Conservation (phyloP, 148 eudicot genomes). For the Polygonum aviculare region DNA sequence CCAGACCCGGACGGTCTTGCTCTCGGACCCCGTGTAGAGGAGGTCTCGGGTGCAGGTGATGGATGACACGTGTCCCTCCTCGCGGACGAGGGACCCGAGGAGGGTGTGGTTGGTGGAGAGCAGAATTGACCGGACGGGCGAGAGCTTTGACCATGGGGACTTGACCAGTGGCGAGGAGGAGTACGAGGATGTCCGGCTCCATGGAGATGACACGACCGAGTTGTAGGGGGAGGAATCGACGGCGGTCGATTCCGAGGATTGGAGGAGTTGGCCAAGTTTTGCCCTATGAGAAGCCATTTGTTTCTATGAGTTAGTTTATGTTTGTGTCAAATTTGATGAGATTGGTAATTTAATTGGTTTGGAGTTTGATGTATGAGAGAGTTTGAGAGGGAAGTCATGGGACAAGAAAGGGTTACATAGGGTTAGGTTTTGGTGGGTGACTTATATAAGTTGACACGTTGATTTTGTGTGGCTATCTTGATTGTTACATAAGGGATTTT, state of each 20-base stretch:
- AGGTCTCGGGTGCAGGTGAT: slow-evolving; percentile 17
- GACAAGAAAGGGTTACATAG: background rate
- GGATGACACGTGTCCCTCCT: slow-evolving; percentile 43
- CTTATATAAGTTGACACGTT: background rate
- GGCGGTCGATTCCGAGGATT: background rate
- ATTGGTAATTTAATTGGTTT: background rate
- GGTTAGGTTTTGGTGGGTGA: slow-evolving; percentile 2
- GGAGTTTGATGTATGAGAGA: background rate
- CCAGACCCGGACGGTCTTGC: slow-evolving; percentile 42
- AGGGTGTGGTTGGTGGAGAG: slow-evolving; percentile 16
- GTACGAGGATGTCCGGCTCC: slow-evolving; percentile 15
- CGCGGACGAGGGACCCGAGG: slow-evolving; percentile 32
- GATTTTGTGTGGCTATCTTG: background rate
- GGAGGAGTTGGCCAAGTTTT: slow-evolving; percentile 3
- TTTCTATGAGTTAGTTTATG: background rate
- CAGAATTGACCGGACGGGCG: slow-evolving; percentile 7
- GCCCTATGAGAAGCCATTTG: background rate
- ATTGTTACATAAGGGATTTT: too few relatives aligned
- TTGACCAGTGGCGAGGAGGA: slow-evolving; percentile 22
- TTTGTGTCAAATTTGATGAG: background rate
- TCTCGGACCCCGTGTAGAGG: slow-evolving; percentile 37
- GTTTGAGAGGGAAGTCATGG: background rate
- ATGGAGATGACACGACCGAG: slow-evolving; percentile 11
- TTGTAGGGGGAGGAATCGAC: background rate
- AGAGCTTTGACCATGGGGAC: slow-evolving; percentile 36